These are phyloP conservation scores for Corymbia calophylla DNA, from an alignment of 441 rosid genomes.

Conservation along the genomic window DNA sequence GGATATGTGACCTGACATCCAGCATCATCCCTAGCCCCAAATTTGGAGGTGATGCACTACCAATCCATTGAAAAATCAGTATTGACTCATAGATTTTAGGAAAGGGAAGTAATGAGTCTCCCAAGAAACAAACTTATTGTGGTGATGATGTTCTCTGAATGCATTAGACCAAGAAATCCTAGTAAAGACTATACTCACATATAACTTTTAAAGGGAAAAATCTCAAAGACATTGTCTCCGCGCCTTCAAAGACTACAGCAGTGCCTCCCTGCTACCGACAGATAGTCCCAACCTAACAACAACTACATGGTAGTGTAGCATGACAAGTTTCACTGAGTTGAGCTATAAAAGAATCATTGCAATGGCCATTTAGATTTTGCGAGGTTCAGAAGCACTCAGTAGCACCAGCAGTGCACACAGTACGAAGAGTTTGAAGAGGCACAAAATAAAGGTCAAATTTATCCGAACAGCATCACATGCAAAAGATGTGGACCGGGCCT, in stretches of 20 bases:
- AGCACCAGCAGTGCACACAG: not conserved
- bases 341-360: not conserved
- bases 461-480: not conserved
- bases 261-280: not conserved
- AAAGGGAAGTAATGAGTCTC: not conserved
- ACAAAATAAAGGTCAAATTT: not conserved
- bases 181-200: not conserved
- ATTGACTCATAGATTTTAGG: not conserved
- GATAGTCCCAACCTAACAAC: not conserved
- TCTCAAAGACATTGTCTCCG: not conserved
- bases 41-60: not conserved
- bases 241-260: not conserved
- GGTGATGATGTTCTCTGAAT: not conserved
- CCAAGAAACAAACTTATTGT: not conserved
- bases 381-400: not conserved
- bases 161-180: not conserved
- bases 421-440: not conserved
- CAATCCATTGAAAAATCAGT: not conserved
- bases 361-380: not conserved
- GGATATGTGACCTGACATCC: not conserved
- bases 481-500: not conserved
- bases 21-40: not conserved
- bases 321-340: not conserved
- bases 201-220: not conserved
- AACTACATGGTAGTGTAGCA: not conserved